Evolutionary conservation across 805 yeast species (phyloP).

Genomic region (Torulaspora quercuum): DNA sequence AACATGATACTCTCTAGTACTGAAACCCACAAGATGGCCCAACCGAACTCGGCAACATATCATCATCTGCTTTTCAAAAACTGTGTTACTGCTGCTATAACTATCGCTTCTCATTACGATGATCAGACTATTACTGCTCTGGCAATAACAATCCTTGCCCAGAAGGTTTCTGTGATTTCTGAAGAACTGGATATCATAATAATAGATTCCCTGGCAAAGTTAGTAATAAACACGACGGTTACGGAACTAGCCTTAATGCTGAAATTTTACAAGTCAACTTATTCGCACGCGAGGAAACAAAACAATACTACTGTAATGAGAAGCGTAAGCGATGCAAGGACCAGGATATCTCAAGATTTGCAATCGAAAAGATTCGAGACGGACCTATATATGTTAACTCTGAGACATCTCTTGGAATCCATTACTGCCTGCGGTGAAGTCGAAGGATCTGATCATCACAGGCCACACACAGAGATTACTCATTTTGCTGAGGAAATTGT

Average conservation of each 20-base stretch:
- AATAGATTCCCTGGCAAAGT: conserved; percentile 57
- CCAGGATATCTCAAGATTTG: conserved; percentile 40
- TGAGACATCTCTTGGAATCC: conserved; percentile 61
- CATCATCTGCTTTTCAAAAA: conserved; percentile 49
- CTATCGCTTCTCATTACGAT: conserved; percentile 60
- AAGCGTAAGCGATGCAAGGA: conserved; percentile 51
- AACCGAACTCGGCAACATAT: conserved; percentile 12
- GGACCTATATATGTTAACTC: conserved; percentile 52
- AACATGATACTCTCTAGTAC: conserved; percentile 9
- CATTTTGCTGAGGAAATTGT: conserved; percentile 68
- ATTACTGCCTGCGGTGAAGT: conserved; percentile 79
- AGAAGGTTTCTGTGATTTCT: conserved; percentile 55
- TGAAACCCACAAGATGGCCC: conserved; percentile 16
- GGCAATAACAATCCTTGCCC: conserved; percentile 77
- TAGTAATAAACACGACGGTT: conserved; percentile 59
- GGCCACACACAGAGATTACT: conserved; percentile 69
- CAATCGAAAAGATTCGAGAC: conserved; percentile 26
- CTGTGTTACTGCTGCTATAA: conserved; percentile 63
- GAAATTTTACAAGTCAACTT: conserved; percentile 52
- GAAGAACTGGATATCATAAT: conserved; percentile 53
- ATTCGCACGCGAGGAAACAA: conserved; percentile 43
- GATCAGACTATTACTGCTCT: conserved; percentile 73
- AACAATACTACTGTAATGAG: conserved; percentile 39
- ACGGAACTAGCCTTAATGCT: conserved; percentile 65
- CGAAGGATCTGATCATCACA: conserved; percentile 68